A percentile compares a stretch with the other conserved stretches of the same genome.
These are phyloP conservation scores for Schizophyllum amplum DNA, from an alignment of 1,284 basidiomycete genomes.

Conservation along the genomic window DNA sequence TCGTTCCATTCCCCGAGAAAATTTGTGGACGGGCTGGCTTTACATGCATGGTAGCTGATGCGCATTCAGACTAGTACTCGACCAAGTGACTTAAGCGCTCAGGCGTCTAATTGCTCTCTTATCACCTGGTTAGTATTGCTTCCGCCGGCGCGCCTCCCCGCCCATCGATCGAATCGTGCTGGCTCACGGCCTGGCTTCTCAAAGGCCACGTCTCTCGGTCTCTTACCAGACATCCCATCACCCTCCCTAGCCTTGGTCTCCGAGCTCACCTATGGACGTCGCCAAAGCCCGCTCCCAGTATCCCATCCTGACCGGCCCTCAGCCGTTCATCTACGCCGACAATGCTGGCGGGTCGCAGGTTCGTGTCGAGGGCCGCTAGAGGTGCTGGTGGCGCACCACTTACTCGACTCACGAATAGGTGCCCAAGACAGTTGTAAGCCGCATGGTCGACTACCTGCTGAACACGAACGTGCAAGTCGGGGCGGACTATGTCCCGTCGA, in stretches of 20 bases:
- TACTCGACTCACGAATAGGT: conserved; percentile 16
- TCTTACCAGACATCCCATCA: background rate
- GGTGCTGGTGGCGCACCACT: too few relatives aligned
- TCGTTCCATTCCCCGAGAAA: too few relatives aligned
- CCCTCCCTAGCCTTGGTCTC: background rate
- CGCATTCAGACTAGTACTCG: too few relatives aligned
- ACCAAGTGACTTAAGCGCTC: too few relatives aligned
- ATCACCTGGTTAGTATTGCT: background rate
- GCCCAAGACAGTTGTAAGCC: conserved; percentile 41
- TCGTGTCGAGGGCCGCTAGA: background rate
- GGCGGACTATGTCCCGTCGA: conserved; percentile 55
- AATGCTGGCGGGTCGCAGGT: conserved; percentile 74
- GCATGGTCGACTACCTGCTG: conserved; percentile 58
- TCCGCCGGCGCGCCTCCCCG: background rate
- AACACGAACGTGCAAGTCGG: conserved; percentile 71
- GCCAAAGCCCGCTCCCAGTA: background rate
- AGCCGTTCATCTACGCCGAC: conserved; percentile 63
- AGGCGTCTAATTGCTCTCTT: background rate
- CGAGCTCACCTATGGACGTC: background rate
- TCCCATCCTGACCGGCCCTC: background rate
- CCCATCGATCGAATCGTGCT: background rate
- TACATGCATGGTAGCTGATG: too few relatives aligned
- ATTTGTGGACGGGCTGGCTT: too few relatives aligned
- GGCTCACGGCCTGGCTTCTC: background rate
- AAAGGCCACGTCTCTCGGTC: background rate